These are phyloP conservation scores for Suillus ampliporus DNA, from an alignment of 768 basidiomycete species.

Conservation along the genomic window DNA sequence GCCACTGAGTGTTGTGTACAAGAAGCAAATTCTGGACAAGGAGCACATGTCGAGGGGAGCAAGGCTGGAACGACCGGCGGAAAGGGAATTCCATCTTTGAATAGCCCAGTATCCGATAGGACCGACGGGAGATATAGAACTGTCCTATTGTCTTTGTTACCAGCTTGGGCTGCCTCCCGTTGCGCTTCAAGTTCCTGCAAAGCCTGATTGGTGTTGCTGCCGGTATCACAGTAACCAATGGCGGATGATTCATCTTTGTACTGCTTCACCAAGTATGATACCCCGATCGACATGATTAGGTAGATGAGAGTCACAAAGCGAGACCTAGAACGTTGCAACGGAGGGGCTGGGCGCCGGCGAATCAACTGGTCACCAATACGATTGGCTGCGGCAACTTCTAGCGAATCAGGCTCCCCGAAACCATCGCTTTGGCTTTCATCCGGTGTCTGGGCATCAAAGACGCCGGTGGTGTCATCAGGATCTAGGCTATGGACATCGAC, in stretches of 20 bases:
- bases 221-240: conserved; percentile 80
- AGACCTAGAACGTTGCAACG: conserved; percentile 24
- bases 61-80: conserved; percentile 59
- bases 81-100: conserved; percentile 45
- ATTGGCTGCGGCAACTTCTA: conserved; percentile 42
- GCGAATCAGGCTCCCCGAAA: conserved; percentile 21
- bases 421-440: conserved; percentile 27
- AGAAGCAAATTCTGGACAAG: conserved; percentile 71
- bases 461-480: conserved; percentile 14
- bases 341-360: conserved; percentile 18
- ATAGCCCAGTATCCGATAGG: conserved; percentile 30
- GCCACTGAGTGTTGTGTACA: conserved; percentile 61
- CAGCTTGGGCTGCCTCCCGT: conserved; percentile 55
- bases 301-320: conserved; percentile 51
- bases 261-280: conserved; percentile 42
- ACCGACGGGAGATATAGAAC: conserved; percentile 43
- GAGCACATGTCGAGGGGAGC: conserved; percentile 68
- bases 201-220: conserved; percentile 59
- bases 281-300: conserved; percentile 40
- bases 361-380: conserved; percentile 36
- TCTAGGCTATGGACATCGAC: conserved; percentile 23
- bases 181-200: conserved; percentile 54
- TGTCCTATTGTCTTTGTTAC: conserved; percentile 61
- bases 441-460: conserved; percentile 3
- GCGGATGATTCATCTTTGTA: conserved; percentile 72